phyloP scores from a whole-genome alignment of 305 asterid species.

The Fraxinus baroniana region DNA sequence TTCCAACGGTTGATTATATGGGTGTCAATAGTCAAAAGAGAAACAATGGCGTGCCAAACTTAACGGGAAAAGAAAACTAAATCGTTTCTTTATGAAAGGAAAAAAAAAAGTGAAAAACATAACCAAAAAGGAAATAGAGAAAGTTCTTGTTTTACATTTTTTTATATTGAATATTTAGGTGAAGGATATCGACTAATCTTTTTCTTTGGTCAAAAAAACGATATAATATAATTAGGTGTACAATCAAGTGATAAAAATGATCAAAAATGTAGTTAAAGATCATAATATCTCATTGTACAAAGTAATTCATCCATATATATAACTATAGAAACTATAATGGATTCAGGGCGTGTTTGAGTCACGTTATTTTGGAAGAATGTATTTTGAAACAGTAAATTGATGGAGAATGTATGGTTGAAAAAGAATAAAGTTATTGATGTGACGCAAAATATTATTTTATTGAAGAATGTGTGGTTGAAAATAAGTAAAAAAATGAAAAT shows the following conservation, averaged over 20 bases:
- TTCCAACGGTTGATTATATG: conserved; percentile 38
- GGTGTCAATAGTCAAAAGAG: conserved; percentile 8
- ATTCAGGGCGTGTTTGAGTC: too few relatives aligned
- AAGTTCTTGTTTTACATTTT: background rate
- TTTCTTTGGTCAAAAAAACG: background rate
- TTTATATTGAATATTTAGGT: background rate
- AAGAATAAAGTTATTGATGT: too few relatives aligned
- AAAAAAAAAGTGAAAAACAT: background rate
- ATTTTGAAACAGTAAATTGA: too few relatives aligned
- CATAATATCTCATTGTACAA: too few relatives aligned
- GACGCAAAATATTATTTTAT: too few relatives aligned
- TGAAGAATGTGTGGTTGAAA: too few relatives aligned
- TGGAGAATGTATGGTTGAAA: too few relatives aligned
- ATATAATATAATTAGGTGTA: background rate
- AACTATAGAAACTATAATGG: too few relatives aligned
- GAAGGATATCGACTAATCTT: background rate
- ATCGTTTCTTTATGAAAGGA: background rate
- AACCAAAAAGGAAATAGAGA: background rate
- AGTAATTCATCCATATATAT: too few relatives aligned
- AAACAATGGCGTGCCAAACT: conserved; percentile 18
- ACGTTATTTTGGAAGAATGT: too few relatives aligned
- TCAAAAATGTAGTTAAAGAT: too few relatives aligned
- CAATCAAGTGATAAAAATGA: background rate
- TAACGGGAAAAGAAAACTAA: conserved; percentile 23
- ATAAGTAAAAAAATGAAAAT: too few relatives aligned